These are phyloP conservation scores for Tuber aestivum DNA, from an alignment of 495 filamentous ascomycete species.

Conservation along the genomic window DNA sequence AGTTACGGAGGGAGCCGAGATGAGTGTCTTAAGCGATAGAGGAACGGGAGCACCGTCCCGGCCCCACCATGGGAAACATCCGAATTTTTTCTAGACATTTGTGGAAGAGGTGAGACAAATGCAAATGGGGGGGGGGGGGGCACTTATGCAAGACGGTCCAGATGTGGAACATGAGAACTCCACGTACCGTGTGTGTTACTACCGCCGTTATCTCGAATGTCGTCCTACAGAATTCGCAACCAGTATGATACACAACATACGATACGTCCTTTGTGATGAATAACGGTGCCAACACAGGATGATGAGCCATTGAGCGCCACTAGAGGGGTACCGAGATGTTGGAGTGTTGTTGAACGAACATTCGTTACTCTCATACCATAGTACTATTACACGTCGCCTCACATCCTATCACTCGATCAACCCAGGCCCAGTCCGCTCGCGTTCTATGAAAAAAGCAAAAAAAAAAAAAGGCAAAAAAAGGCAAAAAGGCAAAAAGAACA, in stretches of 20 bases:
- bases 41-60: not conserved
- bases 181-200: not conserved
- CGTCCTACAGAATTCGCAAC: not conserved
- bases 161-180: not conserved
- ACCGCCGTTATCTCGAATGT: not conserved
- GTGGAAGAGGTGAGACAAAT: not conserved
- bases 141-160: not conserved
- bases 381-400: not conserved
- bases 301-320: not conserved
- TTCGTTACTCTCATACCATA: not conserved
- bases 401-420: constrained; percentile 19
- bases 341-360: not conserved
- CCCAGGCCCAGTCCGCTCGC: not conserved
- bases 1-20: not conserved
- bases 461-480: not conserved
- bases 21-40: not conserved
- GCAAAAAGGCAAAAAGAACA: not conserved
- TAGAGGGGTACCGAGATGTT: not conserved
- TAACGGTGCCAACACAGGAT: not conserved
- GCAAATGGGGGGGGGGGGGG: not conserved
- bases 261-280: not conserved
- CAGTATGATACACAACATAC: not conserved
- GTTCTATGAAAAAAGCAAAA: constrained; percentile 1
- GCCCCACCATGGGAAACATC: not conserved
- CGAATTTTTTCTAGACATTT: not conserved